These are phyloP conservation scores for Mucor irregularis DNA, from an alignment of 371 early-diverging fungal species.

Conservation along the genomic window DNA sequence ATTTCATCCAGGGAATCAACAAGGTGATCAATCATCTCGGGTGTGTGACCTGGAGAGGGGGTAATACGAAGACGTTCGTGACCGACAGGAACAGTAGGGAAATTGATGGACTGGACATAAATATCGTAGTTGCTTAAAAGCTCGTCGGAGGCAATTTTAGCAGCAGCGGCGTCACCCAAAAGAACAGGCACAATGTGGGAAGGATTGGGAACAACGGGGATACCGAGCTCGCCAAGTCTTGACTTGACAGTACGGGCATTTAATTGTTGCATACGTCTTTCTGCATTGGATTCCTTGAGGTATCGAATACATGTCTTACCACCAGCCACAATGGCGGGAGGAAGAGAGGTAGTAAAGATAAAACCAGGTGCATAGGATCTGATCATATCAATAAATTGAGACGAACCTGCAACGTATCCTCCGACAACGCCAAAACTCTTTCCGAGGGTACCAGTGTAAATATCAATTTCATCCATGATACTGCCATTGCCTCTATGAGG, in stretches of 20 bases:
- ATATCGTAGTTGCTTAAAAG: slow-evolving; percentile 86
- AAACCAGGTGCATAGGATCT: slow-evolving; percentile 98
- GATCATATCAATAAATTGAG: slow-evolving; percentile 91
- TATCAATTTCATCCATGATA: slow-evolving; percentile 91
- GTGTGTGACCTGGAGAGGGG: slow-evolving; percentile 93
- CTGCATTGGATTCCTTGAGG: slow-evolving; percentile 78
- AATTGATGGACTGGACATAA: slow-evolving; percentile 98
- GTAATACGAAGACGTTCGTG: slow-evolving; percentile 98
- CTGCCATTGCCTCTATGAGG: slow-evolving; percentile 59
- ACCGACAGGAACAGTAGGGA: slow-evolving; percentile 95
- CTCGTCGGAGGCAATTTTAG: slow-evolving; percentile 91
- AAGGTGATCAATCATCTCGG: slow-evolving; percentile 79
- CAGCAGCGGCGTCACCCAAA: slow-evolving; percentile 93
- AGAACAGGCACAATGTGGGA: slow-evolving; percentile 98
- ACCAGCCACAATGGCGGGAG: slow-evolving; percentile 92
- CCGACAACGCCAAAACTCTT: slow-evolving; percentile 98
- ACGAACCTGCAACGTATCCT: slow-evolving; percentile 95
- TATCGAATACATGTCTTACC: slow-evolving; percentile 91
- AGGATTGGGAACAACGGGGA: slow-evolving; percentile 97
- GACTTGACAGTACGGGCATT: slow-evolving; percentile 88
- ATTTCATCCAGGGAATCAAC: slow-evolving; percentile 82
- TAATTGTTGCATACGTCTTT: slow-evolving; percentile 90
- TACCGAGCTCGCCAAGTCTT: slow-evolving; percentile 79
- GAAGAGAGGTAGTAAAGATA: slow-evolving; percentile 98
- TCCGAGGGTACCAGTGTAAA: slow-evolving; percentile 97